phyloP scores from a whole-genome alignment of 768 basidiomycete species.

The Calocera cornea region DNA sequence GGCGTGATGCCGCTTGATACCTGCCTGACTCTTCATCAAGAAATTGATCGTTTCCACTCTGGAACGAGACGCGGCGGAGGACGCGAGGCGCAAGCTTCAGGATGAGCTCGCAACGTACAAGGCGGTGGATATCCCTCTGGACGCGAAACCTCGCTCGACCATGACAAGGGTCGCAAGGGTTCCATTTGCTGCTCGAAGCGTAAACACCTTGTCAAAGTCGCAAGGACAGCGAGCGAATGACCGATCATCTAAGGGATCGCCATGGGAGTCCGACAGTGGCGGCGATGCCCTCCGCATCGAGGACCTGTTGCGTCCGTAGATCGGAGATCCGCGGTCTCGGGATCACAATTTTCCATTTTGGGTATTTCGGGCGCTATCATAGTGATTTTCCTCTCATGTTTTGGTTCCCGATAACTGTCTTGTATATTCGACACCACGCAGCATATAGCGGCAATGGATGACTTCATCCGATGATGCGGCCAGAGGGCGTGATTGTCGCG shows the following conservation, averaged over 20 bases:
- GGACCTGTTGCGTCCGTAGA: background rate
- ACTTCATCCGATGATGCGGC: too few species aligned
- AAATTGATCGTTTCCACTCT: slow-evolving; percentile 14
- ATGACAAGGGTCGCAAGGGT: slow-evolving; percentile 12
- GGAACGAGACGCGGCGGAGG: slow-evolving; percentile 9
- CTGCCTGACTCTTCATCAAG: background rate
- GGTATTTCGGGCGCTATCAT: too few species aligned
- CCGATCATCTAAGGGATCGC: background rate
- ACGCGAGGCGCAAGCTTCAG: slow-evolving; percentile 7
- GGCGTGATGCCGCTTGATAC: background rate
- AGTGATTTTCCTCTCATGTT: too few species aligned
- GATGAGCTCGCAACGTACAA: slow-evolving; percentile 16
- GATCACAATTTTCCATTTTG: too few species aligned
- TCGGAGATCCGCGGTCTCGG: background rate
- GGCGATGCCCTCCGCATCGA: background rate
- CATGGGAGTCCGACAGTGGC: background rate
- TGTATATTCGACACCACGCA: too few species aligned
- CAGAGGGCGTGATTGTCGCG: too few species aligned
- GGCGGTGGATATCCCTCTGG: slow-evolving; percentile 7
- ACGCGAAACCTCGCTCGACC: background rate
- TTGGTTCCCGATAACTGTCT: too few species aligned
- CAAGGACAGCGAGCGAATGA: background rate
- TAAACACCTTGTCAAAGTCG: background rate
- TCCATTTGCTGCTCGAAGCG: background rate
- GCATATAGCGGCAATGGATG: too few species aligned